Base-by-base conservation (phyloP, 768 basidiomycete species). In the Collybia sp. region DNA sequence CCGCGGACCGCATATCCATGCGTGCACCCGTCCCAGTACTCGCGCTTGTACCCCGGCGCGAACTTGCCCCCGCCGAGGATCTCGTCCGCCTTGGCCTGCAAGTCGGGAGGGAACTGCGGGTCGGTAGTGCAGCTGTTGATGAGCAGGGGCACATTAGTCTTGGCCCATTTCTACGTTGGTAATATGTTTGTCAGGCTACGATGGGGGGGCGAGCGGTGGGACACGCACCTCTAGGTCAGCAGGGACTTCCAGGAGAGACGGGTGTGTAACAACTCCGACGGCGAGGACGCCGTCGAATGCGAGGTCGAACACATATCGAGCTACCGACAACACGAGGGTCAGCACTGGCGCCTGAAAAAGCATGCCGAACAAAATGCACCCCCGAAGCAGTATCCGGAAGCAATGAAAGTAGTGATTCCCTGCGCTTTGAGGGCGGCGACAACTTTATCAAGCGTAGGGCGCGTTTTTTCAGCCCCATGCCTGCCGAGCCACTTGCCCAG, bases 381-480 rank as follows among this genome's bases (percentile, higher is more conserved):
- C 48, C 84, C 83, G 45, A 76, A 82, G 67, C 88, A 90, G 68
- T 80, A 88, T 2, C 83, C 85, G 4, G 75, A 74, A 0, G 80
- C 79, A 0, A 67, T 83, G 46, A 89, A 73, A 6, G 58, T 59
- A 1, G 68, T 78, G 16, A 88, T 67, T 1, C 85, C 87, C 49
- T 76, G 55, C 30, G 63, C 74, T 57, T 80, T 82, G 49, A 90
- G 72, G 0, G 68, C 76, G 3, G 58, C 61, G 30, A 85, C 68
- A 38, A 84, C 77, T 42, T 73, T 77, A 63, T 86, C 73, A 18
- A 86, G 51, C 2, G 54, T 10, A 1, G 79, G 78, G 11, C 77
- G 76, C 1, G 75, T 77, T 10, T 56, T 31, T 0, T 56, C 68
- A 12, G 50, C 18, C 6, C 56, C 58, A 49, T 85, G 83, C 0